These are phyloP conservation scores for Colletotrichum sp. DNA, from an alignment of 2,329 filamentous ascomycete genomes.

Conservation along the genomic window DNA sequence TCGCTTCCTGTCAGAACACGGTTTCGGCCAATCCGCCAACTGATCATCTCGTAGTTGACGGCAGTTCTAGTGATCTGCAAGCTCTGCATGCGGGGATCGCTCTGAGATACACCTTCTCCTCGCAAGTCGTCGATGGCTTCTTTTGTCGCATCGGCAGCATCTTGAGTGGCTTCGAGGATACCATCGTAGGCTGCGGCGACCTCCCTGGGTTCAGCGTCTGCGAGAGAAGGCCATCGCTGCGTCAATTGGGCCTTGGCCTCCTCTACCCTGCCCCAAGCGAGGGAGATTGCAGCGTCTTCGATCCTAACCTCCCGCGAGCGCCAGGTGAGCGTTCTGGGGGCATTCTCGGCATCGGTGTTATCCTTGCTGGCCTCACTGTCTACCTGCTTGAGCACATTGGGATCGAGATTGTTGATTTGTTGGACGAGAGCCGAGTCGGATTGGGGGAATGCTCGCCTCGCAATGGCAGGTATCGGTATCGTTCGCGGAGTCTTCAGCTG, in stretches of 20 bases:
- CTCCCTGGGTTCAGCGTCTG: slow-evolving; percentile 61
- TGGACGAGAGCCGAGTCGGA: slow-evolving; percentile 66
- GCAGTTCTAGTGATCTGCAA: slow-evolving; percentile 91
- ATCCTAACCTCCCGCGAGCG: slow-evolving; percentile 84
- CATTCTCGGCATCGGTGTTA: slow-evolving; percentile 54
- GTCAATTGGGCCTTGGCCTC: slow-evolving; percentile 55
- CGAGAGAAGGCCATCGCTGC: slow-evolving; percentile 49
- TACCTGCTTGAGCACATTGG: slow-evolving; percentile 67
- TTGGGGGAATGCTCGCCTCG: slow-evolving; percentile 77
- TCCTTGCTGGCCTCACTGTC: slow-evolving; percentile 54
- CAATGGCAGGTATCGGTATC: slow-evolving; percentile 78
- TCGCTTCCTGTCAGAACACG: slow-evolving; percentile 83
- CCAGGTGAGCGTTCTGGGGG: slow-evolving; percentile 83
- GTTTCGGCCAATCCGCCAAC: slow-evolving; percentile 94
- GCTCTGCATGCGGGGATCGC: slow-evolving; percentile 88
- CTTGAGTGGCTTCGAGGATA: slow-evolving; percentile 87
- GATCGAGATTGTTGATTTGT: slow-evolving; percentile 74
- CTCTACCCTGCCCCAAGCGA: slow-evolving; percentile 76
- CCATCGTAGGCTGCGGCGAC: slow-evolving; percentile 89
- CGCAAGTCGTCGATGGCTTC: slow-evolving; percentile 89
- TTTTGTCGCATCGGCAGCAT: slow-evolving; percentile 92
- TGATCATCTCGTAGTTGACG: slow-evolving; percentile 92
- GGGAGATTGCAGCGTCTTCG: slow-evolving; percentile 90
- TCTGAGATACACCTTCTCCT: slow-evolving; percentile 81
- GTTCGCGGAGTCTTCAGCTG: slow-evolving; percentile 88